A percentile compares a stretch with the other conserved stretches of the same genome.
These are phyloP conservation scores for Penicillium capsulatum DNA, from an alignment of 2,329 filamentous ascomycete species.

Conservation along the genomic window DNA sequence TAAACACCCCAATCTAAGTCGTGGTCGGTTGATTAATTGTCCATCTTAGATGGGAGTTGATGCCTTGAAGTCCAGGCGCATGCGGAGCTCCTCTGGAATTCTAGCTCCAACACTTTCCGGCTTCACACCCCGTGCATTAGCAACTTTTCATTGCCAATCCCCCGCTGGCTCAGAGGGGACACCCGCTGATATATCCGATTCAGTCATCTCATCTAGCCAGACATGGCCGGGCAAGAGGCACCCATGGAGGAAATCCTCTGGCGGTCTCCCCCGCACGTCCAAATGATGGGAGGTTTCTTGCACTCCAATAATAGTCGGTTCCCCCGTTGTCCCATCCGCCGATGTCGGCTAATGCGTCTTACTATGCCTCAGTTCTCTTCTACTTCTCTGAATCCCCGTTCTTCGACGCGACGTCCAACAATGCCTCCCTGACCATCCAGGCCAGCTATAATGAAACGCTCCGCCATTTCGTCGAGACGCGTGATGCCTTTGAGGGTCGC, in stretches of 20 bases:
- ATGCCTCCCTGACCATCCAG: conserved; percentile 54
- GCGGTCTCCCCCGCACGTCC: conserved; percentile 44
- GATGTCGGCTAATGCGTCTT: background rate
- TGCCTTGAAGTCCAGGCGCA: no score
- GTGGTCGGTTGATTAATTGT: background rate
- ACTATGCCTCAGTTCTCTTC: conserved; percentile 49
- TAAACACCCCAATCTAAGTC: no score
- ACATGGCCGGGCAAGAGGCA: conserved; percentile 37
- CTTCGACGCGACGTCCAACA: conserved; percentile 59
- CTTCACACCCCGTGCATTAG: no score
- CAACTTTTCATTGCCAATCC: no score
- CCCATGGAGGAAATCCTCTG: conserved; percentile 45
- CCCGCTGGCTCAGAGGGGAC: no score
- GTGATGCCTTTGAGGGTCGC: conserved; percentile 53
- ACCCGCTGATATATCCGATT: no score
- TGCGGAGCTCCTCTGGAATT: no score
- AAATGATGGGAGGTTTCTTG: conserved; percentile 45
- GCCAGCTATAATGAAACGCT: conserved; percentile 48
- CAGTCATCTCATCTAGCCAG: background rate
- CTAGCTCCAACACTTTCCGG: no score
- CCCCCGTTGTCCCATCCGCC: background rate
- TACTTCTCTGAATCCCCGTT: conserved; percentile 62
- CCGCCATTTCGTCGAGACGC: conserved; percentile 51
- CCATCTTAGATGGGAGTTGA: background rate
- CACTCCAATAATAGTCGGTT: conserved; percentile 44